A percentile compares a stretch with the other conserved stretches of the same genome.
Evolutionary conservation across 495 filamentous ascomycete genomes (phyloP).

Genomic region (Xylaria palmicola): DNA sequence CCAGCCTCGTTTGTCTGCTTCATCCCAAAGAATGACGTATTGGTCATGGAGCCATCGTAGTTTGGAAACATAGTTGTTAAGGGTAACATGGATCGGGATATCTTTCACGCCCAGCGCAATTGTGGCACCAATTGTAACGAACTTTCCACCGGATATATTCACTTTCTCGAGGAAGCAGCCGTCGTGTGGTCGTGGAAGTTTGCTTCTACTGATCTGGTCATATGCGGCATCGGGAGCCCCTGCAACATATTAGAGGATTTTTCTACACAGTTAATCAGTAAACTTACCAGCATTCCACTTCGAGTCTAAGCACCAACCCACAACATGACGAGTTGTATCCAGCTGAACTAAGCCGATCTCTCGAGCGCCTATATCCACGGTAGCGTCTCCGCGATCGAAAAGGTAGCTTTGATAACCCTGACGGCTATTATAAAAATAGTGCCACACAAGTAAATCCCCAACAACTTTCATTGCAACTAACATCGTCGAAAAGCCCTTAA

Average conservation of each 20-base stretch:
- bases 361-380: too few species aligned
- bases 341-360: too few species aligned
- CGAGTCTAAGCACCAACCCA: not conserved
- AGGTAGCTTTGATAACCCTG: too few species aligned
- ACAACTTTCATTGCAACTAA: conserved; percentile 19
- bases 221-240: too few species aligned
- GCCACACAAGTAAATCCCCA: conserved; percentile 27
- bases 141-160: not conserved
- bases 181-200: not conserved
- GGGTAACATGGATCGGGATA: not conserved
- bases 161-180: not conserved
- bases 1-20: conserved; percentile 32
- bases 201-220: too few species aligned
- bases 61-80: not conserved
- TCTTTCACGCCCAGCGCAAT: not conserved
- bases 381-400: too few species aligned
- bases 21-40: conserved; percentile 33
- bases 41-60: conserved; percentile 23
- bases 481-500: conserved; percentile 37
- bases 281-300: not conserved
- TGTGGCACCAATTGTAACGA: not conserved
- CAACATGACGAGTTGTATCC: not conserved
- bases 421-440: conserved; percentile 24
- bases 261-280: too few species aligned
- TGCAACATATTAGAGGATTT: too few species aligned